Conservation (phyloP, 192 early-diverging fungal species). For the Ambispora gerdemannii region DNA sequence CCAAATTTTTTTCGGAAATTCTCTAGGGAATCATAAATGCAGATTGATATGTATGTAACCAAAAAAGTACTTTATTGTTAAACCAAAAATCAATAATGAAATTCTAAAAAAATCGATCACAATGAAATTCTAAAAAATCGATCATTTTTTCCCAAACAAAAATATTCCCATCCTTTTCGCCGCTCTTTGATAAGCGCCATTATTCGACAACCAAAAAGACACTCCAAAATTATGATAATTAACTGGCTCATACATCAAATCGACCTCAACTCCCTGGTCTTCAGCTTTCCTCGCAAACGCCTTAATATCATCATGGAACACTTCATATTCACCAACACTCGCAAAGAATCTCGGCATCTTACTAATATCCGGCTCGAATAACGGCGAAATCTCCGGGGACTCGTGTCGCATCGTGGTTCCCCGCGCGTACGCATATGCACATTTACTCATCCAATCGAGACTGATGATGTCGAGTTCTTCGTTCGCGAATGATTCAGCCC, state of each 20-base stretch:
- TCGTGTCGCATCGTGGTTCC: not conserved
- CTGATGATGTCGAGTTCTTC: not conserved
- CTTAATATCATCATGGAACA: not conserved
- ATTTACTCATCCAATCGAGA: not conserved
- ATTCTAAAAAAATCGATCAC: not conserved
- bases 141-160: slow-evolving; percentile 17
- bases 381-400: slow-evolving; percentile 1
- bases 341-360: slow-evolving; percentile 10
- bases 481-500: not conserved
- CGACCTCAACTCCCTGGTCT: not conserved
- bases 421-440: not conserved
- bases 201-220: not conserved
- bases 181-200: slow-evolving; percentile 6
- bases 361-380: slow-evolving; percentile 10
- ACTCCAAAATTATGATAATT: slow-evolving; percentile 26
- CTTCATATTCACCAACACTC: slow-evolving; percentile 19
- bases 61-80: too few species aligned
- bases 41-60: too few species aligned
- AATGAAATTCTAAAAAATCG: not conserved
- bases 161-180: slow-evolving; percentile 2
- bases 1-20: too few species aligned
- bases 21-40: too few species aligned
- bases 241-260: not conserved
- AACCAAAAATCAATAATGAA: not conserved
- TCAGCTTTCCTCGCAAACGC: slow-evolving; percentile 6